Base-by-base conservation (phyloP, 352 stramenopile species). In the Phytophthora colocasiae region DNA sequence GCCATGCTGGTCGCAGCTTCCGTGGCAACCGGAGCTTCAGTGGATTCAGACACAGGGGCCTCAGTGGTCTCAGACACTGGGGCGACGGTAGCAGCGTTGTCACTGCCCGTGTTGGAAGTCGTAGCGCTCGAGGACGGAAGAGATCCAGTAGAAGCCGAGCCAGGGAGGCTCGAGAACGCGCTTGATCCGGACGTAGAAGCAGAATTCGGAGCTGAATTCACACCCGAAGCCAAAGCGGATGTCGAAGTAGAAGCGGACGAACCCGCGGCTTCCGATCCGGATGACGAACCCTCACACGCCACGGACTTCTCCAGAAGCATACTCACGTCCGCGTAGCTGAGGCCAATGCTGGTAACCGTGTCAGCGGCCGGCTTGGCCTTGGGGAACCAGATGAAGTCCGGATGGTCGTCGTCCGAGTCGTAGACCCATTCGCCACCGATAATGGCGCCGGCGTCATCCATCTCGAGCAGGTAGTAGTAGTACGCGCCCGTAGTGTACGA, bases 371-470 rank as follows among this genome's bases (percentile, higher is more conserved):
- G 71, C 44, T 73, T 77, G 2, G 48, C 32, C 40, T 66, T 75
- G 0, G 62, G 56, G 45, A 80, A 58, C 71, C 71, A 82, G 0
- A 80, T 22, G 54, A 82, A 82, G 32, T 82, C 71, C 14, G 67
- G 74, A 45, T 82, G 71, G 27, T 71, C 44, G 12, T 58, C 40
- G 7, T 69, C 45, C 36, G 71, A 80, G 34, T 66, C 61, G 53
- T 70, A 73, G 10, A 81, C 62, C 71, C 74, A 80, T 57, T 82
- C 74, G 34, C 74, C 74, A 22, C 74, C 74, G 55, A 82, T 72
- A 26, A 82, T 82, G 4, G 15, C 17, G 19, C 69, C 64, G n/a
- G 22, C 34, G 38, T 54, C 49, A 34, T 82, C 74, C 57, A 82
- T 47, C 43, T 82, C 74, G 8, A 82, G 57, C 14, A 82, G 47